Evolutionary conservation across 768 basidiomycete genomes (phyloP).

Genomic region (Pulveroboletus frians): DNA sequence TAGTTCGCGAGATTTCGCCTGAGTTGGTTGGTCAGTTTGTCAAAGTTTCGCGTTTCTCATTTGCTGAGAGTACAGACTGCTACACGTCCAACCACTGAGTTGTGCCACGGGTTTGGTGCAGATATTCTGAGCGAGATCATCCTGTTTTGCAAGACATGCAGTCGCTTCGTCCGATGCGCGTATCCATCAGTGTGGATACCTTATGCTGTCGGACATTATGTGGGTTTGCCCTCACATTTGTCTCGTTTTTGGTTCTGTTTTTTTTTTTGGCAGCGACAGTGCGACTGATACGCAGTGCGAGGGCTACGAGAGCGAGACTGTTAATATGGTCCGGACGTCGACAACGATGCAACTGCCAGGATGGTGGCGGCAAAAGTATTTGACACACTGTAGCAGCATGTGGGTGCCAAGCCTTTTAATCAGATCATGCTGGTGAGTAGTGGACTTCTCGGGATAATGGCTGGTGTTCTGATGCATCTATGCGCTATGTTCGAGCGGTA

Average conservation of each 20-base stretch:
- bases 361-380: slow-evolving; percentile 85
- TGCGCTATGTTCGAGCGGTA: slow-evolving; percentile 74
- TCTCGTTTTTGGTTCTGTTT: not conserved
- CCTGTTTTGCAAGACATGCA: slow-evolving; percentile 61
- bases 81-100: slow-evolving; percentile 78
- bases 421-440: slow-evolving; percentile 84
- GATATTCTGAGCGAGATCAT: slow-evolving; percentile 82
- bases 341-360: slow-evolving; percentile 80
- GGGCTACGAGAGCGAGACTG: slow-evolving; percentile 84
- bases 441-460: not conserved
- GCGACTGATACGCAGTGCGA: slow-evolving; percentile 80
- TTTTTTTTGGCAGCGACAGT: slow-evolving; percentile 55
- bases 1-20: slow-evolving; percentile 86
- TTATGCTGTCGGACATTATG: slow-evolving; percentile 87
- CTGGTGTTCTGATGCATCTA: not conserved
- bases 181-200: slow-evolving; percentile 79
- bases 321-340: slow-evolving; percentile 82
- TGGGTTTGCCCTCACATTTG: slow-evolving; percentile 32
- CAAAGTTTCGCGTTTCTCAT: slow-evolving; percentile 13
- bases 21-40: slow-evolving; percentile 78
- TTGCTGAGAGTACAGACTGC: slow-evolving; percentile 49
- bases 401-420: slow-evolving; percentile 90
- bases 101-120: slow-evolving; percentile 95
- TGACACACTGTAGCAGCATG: slow-evolving; percentile 86
- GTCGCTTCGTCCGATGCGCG: slow-evolving; percentile 56